Base-by-base conservation (phyloP, 331 rosid species). In the Saraca asoca region DNA sequence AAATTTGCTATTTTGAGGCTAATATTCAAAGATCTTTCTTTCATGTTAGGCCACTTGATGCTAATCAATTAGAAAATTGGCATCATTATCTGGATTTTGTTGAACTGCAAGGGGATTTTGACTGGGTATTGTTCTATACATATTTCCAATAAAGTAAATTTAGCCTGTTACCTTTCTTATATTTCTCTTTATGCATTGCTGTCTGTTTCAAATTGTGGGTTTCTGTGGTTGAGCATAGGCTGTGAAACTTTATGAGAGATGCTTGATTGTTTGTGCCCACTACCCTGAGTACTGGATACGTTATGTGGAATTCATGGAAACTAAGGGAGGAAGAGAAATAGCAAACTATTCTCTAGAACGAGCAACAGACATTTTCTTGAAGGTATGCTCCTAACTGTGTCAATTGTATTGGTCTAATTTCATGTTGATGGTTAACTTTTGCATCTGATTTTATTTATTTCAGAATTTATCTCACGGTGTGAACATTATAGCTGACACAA, bases 251-350 rank as follows among this genome's bases (percentile, higher is more conserved):
- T 87, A 89, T 55, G 98, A 92, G 79, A 87, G 95, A 72, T 92
- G 95, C 80, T 84, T 92, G 85, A 87, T 89, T 81, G 85, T 83
- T 5, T 92, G 98, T 78, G 96, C 96, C 60, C 80, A 81, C 80
- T 92, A 89, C 80, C 95, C 91, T 58, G 98, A 92, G 63, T 89
- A 82, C 69, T 92, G 98, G 98, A 87, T 89, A 87, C 96, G 96
- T 58, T 92, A 84, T 51, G 95, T 79, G 78, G 91, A 87, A 54
- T 92, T 87, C 75, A 66, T 87, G 95, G 96, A 92, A 79, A 70
- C 79, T 46, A 92, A 87, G 69, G 98, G 98, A 64, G 98, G 95
- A 82, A 79, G 98, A 84, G 98, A 92, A 80, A 77, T 92, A 60
- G 91, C 98, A 70, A 87, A 78, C 75, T 77, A 74, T 78, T 85